Evolutionary conservation across 768 basidiomycete species (phyloP).

Genomic region (Lactifluus hygrophoroides): DNA sequence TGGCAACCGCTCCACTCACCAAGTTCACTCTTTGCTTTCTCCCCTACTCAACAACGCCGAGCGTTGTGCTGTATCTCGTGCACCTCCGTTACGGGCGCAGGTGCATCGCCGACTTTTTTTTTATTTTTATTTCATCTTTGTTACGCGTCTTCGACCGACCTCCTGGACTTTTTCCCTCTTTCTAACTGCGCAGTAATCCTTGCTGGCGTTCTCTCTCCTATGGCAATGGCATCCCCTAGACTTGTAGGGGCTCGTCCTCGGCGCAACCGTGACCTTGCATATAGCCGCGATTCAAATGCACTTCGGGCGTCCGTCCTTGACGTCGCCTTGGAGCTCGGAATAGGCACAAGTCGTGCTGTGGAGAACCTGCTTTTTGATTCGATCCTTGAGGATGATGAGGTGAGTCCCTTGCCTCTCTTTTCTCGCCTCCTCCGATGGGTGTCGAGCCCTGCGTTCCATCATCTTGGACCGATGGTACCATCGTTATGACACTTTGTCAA

Average conservation of each 20-base stretch:
- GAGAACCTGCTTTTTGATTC: conserved; percentile 69
- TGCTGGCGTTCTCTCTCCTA: not conserved
- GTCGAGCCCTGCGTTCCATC: not conserved
- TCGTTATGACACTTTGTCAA: not conserved
- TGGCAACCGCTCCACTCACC: not conserved
- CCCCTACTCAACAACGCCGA: conserved; percentile 4
- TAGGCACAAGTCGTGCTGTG: conserved; percentile 49
- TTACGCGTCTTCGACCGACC: too few species aligned
- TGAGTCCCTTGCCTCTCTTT: conserved; percentile 18
- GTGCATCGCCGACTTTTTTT: not conserved
- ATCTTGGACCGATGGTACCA: not conserved
- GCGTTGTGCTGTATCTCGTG: conserved; percentile 3
- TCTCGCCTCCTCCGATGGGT: not conserved
- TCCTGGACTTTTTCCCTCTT: not conserved
- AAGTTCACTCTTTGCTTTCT: not conserved
- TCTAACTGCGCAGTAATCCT: not conserved
- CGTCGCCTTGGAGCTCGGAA: conserved; percentile 58
- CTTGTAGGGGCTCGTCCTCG: conserved; percentile 1
- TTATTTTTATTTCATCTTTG: not conserved
- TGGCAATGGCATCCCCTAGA: not conserved
- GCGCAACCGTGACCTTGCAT: not conserved
- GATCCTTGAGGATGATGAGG: conserved; percentile 41
- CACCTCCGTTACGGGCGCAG: not conserved
- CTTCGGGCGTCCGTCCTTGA: conserved; percentile 70
- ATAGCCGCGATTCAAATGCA: conserved; percentile 43